Evolutionary conservation across 768 basidiomycete genomes (phyloP), one percentile per base, ranked within the genome.

Genomic region (Naematelia aurantialba): DNA sequence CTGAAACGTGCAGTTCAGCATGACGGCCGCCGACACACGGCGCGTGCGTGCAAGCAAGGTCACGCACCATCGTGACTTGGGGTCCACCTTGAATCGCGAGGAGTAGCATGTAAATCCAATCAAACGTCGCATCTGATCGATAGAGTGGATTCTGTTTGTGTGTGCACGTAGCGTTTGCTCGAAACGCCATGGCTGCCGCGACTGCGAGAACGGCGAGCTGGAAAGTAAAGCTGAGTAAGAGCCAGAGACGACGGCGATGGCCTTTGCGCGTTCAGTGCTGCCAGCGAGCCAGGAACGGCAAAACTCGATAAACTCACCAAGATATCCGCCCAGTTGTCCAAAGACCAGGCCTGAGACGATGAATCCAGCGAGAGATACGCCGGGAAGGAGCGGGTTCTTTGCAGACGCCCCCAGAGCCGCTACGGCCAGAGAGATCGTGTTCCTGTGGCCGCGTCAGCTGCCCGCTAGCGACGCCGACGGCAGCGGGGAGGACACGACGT

Each of bases 101-200:
- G n/a, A 64, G 34, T 5, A 68, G 34, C 17, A 68, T 17, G 52
- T 65, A 61, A 11, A 68, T 21, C 66, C 66, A 68, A 26, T 56
- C 63, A 5, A 22, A 11, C 26, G 4, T 25, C 14, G 8, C 58
- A 57, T 14, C 57, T 1, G 26, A 34, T 25, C 19, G 39, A 19
- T 34, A 29, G 1, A 30, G 31, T n/a, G 14, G 51, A 52, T 45
- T 27, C 11, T 4, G 29, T 17, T 24, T 25, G n/a, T n/a, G n/a
- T n/a, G n/a, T n/a, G n/a, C n/a, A n/a, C n/a, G n/a, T n/a, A n/a
- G n/a, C n/a, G n/a, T n/a, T n/a, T n/a, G n/a, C n/a, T n/a, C n/a
- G n/a, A 5, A 59, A 44, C 27, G 55, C 53, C 21, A 58, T 1
- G 17, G 45, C 3, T 2, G 45, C 5, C 8, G 55, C 34, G 31